Evolutionary conservation across 495 filamentous ascomycete genomes (phyloP), one percentile per base, ranked within the genome.

Genomic region (Evernia prunastri): DNA sequence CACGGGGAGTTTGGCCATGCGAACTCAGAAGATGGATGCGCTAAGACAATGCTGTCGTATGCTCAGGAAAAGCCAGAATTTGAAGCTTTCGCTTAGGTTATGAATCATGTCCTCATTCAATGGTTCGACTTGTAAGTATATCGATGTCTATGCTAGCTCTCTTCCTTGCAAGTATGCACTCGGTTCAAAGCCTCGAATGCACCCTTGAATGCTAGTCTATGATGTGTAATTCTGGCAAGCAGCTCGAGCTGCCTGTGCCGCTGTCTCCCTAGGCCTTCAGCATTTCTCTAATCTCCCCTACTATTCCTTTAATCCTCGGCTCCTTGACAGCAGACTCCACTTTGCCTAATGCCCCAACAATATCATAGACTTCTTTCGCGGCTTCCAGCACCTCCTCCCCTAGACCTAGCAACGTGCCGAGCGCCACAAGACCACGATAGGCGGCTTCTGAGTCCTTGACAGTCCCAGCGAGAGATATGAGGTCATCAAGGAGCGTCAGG

Each of bases 371-470:
- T 29, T 81, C 77, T 64, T 75, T 80, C 37, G 81, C 76, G 4
- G 81, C 82, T 68, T 71, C 75, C 68, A 72, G 72, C 4, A 81
- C 73, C 59, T 82, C 81, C 18, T 80, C 73, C 3, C 74, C 77
- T 7, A 83, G 68, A n/a, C 37, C 75, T 23, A 91, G 71, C 33
- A 97, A 70, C 36, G 92, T 97, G 0, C 95, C 95, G 1, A 88
- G 69, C 2, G 89, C 90, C 25, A 96, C 92, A 17, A 97, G 80
- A 9, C 86, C 85, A 49, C 95, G 81, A 75, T 90, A 97, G 33
- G 91, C 76, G 12, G 88, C 88, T 73, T 99, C 95, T 0, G 86
- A 83, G 68, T 97, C 93, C 12, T 77, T 84, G 63, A 90, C 86
- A 11, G 73, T 78, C 18, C 74, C 71, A 4, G 95, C 68, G 4